phyloP scores from a whole-genome alignment of 1,139 yeast genomes.

The Blastobotrys petasosporus region DNA sequence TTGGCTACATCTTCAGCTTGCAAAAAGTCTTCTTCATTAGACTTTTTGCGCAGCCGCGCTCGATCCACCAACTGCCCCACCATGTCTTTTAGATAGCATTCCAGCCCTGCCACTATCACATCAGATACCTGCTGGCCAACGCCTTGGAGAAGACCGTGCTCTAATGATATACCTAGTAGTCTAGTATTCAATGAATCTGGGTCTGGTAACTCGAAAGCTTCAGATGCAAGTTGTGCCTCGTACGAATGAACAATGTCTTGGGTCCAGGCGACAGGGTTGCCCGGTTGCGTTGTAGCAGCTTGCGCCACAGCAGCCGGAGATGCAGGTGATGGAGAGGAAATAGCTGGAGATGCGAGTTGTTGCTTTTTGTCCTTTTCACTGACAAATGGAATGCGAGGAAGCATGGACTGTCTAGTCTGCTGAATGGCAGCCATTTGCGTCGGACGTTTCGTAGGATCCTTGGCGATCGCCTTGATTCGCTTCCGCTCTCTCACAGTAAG shows the following conservation, averaged over 20 bases:
- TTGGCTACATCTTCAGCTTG: constrained; percentile 32
- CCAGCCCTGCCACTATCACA: constrained; percentile 71
- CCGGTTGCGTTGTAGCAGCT: constrained; percentile 7
- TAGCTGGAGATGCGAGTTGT: constrained; percentile 34
- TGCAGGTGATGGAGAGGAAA: not conserved
- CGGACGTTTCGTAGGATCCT: constrained; percentile 57
- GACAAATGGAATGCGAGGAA: constrained; percentile 85
- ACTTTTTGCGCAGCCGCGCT: constrained; percentile 15
- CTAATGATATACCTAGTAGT: constrained; percentile 80
- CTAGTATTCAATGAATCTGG: constrained; percentile 60
- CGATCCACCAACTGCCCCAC: constrained; percentile 53
- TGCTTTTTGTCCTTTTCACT: constrained; percentile 38
- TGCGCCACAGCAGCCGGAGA: constrained; percentile 3
- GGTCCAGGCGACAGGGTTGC: constrained; percentile 70
- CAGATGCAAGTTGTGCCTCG: constrained; percentile 75
- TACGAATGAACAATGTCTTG: constrained; percentile 91
- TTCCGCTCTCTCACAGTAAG: constrained; percentile 80
- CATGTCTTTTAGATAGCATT: constrained; percentile 66
- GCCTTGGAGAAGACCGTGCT: constrained; percentile 84
- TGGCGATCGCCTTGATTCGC: constrained; percentile 74
- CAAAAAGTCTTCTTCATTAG: constrained; percentile 26
- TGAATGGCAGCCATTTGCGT: constrained; percentile 72
- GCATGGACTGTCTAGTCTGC: constrained; percentile 73
- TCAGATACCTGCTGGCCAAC: constrained; percentile 70
- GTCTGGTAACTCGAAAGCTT: constrained; percentile 79